Evolutionary conservation across 345 rosid species (phyloP).

Genomic region (Populus ilicifolia): DNA sequence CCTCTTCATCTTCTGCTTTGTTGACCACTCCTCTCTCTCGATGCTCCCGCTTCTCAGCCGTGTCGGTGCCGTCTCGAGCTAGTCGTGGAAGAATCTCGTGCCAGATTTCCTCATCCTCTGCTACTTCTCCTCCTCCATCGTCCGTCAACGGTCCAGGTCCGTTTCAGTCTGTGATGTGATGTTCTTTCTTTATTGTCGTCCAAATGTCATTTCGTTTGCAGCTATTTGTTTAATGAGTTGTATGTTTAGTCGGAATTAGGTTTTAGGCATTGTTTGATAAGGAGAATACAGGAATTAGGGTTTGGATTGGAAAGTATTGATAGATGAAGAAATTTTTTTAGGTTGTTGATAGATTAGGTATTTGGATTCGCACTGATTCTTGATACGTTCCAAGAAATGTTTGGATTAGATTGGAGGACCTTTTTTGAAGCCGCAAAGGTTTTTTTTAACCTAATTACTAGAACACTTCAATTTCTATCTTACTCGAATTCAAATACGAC

Average conservation of each 20-base stretch:
- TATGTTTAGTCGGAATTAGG: slow-evolving; percentile 5
- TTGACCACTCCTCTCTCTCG: slow-evolving; percentile 27
- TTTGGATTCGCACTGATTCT: no score
- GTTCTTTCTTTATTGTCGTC: neutral
- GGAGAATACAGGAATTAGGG: neutral
- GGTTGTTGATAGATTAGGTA: neutral
- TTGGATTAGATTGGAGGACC: no score
- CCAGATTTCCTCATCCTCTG: slow-evolving; percentile 41
- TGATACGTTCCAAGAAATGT: no score
- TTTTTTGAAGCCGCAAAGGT: no score
- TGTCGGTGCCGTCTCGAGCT: slow-evolving; percentile 5
- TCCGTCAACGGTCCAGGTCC: slow-evolving; percentile 46
- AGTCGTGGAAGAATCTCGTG: slow-evolving; percentile 41
- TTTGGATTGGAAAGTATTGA: neutral
- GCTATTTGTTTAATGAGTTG: neutral
- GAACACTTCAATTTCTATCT: no score
- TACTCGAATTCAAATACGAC: no score
- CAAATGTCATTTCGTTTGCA: neutral
- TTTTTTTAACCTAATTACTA: no score
- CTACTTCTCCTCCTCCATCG: slow-evolving; percentile 38
- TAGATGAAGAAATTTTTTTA: neutral
- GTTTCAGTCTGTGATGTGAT: neutral
- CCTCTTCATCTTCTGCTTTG: slow-evolving; percentile 42
- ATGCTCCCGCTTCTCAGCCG: slow-evolving; percentile 23
- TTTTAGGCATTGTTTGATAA: neutral